Percentiles rank a stretch among this genome's conserved stretches.
Evolutionary conservation across 306 rosid species (phyloP).

Genomic region (Cucurbita ficifolia): DNA sequence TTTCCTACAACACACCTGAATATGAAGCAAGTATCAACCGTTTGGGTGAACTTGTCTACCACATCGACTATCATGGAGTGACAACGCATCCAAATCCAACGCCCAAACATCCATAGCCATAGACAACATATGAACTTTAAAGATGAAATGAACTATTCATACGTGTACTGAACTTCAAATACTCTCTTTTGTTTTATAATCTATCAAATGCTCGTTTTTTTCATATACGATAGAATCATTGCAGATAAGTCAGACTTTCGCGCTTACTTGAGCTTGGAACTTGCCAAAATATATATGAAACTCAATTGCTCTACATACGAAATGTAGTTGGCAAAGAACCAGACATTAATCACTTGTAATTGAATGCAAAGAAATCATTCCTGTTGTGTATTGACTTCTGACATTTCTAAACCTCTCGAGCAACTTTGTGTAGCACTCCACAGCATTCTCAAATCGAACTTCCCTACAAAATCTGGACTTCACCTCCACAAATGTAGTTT

Average conservation of each 20-base stretch:
- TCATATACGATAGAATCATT: background rate
- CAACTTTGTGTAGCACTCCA: constrained; percentile 31
- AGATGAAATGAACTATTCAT: background rate
- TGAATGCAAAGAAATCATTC: constrained; percentile 63
- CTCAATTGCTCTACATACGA: background rate
- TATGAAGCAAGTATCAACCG: constrained; percentile 12
- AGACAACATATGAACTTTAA: background rate
- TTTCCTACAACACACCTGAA: constrained; percentile 14
- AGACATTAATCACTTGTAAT: background rate
- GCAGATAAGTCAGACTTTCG: background rate
- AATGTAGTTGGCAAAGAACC: background rate
- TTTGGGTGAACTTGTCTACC: constrained; percentile 49
- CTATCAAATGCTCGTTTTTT: background rate
- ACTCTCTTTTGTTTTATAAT: background rate
- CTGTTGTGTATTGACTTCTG: constrained; percentile 57
- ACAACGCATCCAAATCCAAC: constrained; percentile 76
- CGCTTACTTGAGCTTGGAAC: background rate
- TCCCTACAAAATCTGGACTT: constrained; percentile 53
- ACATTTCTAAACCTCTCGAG: constrained; percentile 46
- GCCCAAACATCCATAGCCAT: constrained; percentile 53
- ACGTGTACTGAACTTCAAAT: constrained; percentile 2
- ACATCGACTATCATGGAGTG: constrained; percentile 79
- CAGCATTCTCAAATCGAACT: constrained; percentile 39
- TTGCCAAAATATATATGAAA: background rate
- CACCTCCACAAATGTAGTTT: constrained; percentile 35